These are phyloP conservation scores for Pharus latifolius DNA, from an alignment of 176 grass and related monocot genomes.

Conservation along the genomic window DNA sequence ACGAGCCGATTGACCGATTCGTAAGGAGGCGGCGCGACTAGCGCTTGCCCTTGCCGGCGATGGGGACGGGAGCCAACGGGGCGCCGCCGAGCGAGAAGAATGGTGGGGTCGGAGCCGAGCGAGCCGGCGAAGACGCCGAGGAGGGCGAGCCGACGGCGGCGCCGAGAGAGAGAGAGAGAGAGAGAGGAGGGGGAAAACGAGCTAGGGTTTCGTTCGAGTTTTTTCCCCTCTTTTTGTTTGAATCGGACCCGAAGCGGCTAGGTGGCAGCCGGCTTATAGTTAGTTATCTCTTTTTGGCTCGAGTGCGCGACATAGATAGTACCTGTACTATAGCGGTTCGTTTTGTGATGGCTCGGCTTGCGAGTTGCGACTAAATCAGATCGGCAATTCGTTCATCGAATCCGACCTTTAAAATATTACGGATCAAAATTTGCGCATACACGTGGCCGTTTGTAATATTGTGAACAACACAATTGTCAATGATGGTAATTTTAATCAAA, in stretches of 20 bases:
- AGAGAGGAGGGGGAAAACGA: too few relatives aligned
- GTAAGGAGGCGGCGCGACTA: not conserved
- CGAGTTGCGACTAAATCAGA: too few relatives aligned
- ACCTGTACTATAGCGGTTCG: not conserved
- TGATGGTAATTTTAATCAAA: too few relatives aligned
- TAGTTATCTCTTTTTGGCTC: too few relatives aligned
- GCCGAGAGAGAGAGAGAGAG: not conserved
- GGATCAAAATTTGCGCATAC: too few relatives aligned
- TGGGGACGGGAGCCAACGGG: too few relatives aligned
- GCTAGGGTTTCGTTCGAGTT: conserved; percentile 1
- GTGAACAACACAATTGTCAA: too few relatives aligned
- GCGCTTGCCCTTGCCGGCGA: too few relatives aligned
- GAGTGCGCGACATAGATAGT: too few relatives aligned
- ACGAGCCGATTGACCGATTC: not conserved
- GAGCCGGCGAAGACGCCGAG: not conserved
- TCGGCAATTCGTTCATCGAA: too few relatives aligned
- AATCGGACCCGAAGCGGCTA: not conserved
- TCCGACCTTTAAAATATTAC: too few relatives aligned
- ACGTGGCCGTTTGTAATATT: too few relatives aligned
- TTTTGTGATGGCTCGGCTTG: not conserved
- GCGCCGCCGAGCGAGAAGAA: not conserved
- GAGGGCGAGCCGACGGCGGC: conserved; percentile 27
- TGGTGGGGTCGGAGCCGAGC: conserved; percentile 14
- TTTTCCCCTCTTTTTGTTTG: not conserved
- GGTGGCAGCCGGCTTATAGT: not conserved